phyloP scores from a whole-genome alignment of 2,329 filamentous ascomycete genomes.

The Pseudogymnoascus sp. region DNA sequence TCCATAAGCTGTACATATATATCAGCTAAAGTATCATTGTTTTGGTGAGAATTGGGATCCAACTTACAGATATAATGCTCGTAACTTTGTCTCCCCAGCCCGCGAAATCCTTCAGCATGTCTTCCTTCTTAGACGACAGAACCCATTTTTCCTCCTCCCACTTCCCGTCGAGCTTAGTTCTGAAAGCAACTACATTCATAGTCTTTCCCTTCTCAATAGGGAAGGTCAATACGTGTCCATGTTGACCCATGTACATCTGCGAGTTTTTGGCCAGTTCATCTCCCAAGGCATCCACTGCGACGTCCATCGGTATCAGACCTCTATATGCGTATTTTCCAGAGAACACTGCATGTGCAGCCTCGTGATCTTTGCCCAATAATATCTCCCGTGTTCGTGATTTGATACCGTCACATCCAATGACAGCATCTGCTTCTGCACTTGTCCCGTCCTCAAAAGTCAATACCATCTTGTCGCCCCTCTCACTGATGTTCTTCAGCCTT shows the following conservation, averaged over 20 bases:
- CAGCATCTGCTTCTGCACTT: conserved; percentile 36
- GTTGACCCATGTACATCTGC: conserved; percentile 23
- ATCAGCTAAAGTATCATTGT: conserved; percentile 23
- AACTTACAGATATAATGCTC: conserved; percentile 26
- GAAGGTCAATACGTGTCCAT: background rate
- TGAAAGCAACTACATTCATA: conserved; percentile 42
- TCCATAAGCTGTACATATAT: conserved; percentile 35
- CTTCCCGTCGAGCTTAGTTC: conserved; percentile 29
- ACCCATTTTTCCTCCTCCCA: conserved; percentile 36
- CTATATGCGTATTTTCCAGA: conserved; percentile 52
- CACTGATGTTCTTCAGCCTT: conserved; percentile 27
- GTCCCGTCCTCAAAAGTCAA: conserved; percentile 40
- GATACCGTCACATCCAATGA: conserved; percentile 59
- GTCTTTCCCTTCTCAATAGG: background rate
- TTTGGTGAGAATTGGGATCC: background rate
- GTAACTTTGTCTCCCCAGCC: conserved; percentile 33
- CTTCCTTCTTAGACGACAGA: conserved; percentile 30
- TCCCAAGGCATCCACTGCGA: conserved; percentile 39
- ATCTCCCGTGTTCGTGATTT: conserved; percentile 47
- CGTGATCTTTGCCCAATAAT: conserved; percentile 38
- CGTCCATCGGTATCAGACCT: conserved; percentile 48
- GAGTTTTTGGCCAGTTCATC: conserved; percentile 37
- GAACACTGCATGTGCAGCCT: conserved; percentile 32
- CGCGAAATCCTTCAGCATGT: conserved; percentile 32
- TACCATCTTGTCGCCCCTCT: conserved; percentile 21